Percentiles rank a stretch among this genome's conserved stretches.
These are phyloP conservation scores for Chaetoscypha palmicola DNA, from an alignment of 2,329 filamentous ascomycete genomes.

Conservation along the genomic window DNA sequence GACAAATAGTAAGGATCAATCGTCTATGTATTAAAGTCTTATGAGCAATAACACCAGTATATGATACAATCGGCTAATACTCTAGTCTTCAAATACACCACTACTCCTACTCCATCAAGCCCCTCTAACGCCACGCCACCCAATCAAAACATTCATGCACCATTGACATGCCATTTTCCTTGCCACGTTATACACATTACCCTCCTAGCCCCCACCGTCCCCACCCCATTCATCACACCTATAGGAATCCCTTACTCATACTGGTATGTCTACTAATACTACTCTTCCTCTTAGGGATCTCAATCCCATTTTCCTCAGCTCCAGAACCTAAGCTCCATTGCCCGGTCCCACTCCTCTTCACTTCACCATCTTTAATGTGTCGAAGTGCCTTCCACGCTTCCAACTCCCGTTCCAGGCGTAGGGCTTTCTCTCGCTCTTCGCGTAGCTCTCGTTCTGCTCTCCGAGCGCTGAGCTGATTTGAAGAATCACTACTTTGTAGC, in stretches of 20 bases:
- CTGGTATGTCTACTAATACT: slow-evolving; percentile 58
- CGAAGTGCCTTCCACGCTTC: slow-evolving; percentile 72
- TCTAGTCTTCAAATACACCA: neutral
- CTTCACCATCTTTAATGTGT: slow-evolving; percentile 52
- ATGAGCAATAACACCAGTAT: too few relatives aligned
- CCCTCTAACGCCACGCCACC: neutral
- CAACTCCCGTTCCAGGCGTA: slow-evolving; percentile 80
- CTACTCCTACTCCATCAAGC: neutral
- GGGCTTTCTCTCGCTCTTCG: slow-evolving; percentile 76
- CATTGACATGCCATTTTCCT: neutral
- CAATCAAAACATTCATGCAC: neutral
- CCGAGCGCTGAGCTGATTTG: slow-evolving; percentile 71
- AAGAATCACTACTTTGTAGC: slow-evolving; percentile 79
- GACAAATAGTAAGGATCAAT: too few relatives aligned
- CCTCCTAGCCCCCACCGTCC: neutral
- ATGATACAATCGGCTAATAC: neutral
- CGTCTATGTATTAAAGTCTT: too few relatives aligned
- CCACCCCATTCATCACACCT: slow-evolving; percentile 5
- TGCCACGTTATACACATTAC: neutral
- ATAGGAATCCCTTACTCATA: slow-evolving; percentile 74
- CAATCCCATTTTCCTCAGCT: slow-evolving; percentile 32
- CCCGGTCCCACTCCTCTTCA: slow-evolving; percentile 24
- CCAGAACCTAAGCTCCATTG: slow-evolving; percentile 33
- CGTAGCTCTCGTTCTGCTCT: slow-evolving; percentile 84
- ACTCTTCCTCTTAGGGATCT: slow-evolving; percentile 59